Conservation (phyloP, 345 rosid species). For the Rhizophora apiculata region DNA sequence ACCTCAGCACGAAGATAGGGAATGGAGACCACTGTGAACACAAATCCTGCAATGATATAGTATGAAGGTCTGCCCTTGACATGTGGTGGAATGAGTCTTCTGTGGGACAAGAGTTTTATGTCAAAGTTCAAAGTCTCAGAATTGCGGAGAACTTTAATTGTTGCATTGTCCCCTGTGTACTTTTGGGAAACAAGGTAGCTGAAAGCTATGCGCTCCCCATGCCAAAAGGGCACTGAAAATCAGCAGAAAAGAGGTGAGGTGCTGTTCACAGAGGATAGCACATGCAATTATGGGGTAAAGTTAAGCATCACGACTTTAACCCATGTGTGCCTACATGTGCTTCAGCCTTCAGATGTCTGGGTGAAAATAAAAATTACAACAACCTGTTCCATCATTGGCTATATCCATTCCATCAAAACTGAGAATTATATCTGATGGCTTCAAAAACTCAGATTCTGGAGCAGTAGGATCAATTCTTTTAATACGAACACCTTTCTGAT, state of each 20-base stretch:
- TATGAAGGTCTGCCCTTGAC: constrained; percentile 76
- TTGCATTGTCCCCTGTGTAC: constrained; percentile 77
- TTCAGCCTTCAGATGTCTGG: background rate
- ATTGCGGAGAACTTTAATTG: constrained; percentile 73
- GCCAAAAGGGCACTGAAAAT: constrained; percentile 83
- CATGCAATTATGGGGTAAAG: background rate
- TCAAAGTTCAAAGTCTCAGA: constrained; percentile 55
- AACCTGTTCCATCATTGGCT: constrained; percentile 97
- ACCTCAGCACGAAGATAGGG: constrained; percentile 98
- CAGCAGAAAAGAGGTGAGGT: constrained; percentile 5
- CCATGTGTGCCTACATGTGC: too few species aligned
- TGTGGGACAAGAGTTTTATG: constrained; percentile 82
- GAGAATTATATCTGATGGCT: constrained; percentile 84
- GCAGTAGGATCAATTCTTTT: constrained; percentile 93
- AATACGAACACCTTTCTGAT: constrained; percentile 88
- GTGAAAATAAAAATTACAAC: background rate
- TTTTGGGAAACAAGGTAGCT: constrained; percentile 90
- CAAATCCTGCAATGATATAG: constrained; percentile 90
- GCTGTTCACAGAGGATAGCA: background rate
- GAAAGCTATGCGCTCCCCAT: constrained; percentile 93
- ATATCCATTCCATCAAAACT: constrained; percentile 84
- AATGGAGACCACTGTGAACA: constrained; percentile 80
- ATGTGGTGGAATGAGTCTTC: constrained; percentile 84
- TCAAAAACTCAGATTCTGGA: constrained; percentile 72
- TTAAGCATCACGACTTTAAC: background rate